Conservation (phyloP, 305 asterid genomes). For the Galium porrigens region DNA sequence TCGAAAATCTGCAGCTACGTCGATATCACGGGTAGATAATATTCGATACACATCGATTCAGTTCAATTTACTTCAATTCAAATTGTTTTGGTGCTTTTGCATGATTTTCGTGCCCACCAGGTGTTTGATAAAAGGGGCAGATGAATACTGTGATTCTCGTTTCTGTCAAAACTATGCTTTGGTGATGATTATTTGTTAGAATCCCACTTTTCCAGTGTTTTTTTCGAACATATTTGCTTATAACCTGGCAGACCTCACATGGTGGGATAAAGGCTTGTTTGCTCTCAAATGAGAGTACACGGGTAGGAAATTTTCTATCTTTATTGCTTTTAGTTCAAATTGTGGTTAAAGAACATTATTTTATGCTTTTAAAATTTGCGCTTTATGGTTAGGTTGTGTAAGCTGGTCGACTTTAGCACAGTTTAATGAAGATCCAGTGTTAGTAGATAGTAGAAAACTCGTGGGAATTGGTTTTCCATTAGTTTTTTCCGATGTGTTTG, state of each 20-base stretch:
- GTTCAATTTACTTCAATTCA: neutral
- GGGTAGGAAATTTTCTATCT: neutral
- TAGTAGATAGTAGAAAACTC: no score
- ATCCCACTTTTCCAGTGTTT: neutral
- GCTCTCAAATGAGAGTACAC: neutral
- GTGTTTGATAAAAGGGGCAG: slow-evolving; percentile 6
- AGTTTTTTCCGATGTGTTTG: no score
- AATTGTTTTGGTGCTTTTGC: neutral
- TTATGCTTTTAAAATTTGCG: neutral
- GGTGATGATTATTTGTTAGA: neutral
- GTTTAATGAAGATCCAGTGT: neutral
- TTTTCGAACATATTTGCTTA: neutral
- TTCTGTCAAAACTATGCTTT: neutral
- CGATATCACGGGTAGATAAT: neutral
- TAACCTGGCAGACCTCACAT: neutral
- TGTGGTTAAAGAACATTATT: no score
- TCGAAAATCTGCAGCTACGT: neutral
- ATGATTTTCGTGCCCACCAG: neutral
- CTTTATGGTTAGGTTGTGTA: neutral
- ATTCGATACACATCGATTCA: no score
- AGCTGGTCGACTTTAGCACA: neutral
- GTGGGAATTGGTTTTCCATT: no score
- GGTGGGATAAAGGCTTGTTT: no score
- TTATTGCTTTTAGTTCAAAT: neutral
- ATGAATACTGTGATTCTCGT: neutral